Conservation (phyloP, 306 rosid genomes). For the Cicer pinnatifidum region DNA sequence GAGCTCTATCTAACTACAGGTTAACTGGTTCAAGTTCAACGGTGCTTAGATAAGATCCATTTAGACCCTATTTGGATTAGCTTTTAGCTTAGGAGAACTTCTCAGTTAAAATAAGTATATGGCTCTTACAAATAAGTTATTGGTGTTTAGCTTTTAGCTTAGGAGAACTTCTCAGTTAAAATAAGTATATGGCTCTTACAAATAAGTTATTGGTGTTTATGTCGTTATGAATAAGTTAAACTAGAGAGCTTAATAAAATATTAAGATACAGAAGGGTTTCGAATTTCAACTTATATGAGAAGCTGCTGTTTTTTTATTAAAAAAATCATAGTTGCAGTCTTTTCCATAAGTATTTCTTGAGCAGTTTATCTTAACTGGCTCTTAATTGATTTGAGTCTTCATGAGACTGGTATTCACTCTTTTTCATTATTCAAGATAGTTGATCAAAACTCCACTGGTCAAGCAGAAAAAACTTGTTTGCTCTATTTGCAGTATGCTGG, state of each 20-base stretch:
- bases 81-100: neutral
- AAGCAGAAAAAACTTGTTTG: slow-evolving; percentile 2
- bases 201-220: neutral
- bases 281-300: slow-evolving; percentile 4
- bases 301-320: neutral
- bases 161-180: neutral
- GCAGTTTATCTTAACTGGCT: neutral
- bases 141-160: no score
- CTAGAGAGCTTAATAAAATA: neutral
- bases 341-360: neutral
- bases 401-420: slow-evolving; percentile 23
- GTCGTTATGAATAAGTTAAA: neutral
- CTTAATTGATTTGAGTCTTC: slow-evolving; percentile 27
- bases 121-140: neutral
- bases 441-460: slow-evolving; percentile 5
- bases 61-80: slow-evolving; percentile 7
- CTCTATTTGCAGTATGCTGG: neutral
- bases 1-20: slow-evolving; percentile 13
- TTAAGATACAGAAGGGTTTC: neutral
- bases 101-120: slow-evolving; percentile 13
- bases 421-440: slow-evolving; percentile 4
- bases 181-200: slow-evolving; percentile 2
- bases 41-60: slow-evolving; percentile 20
- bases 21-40: slow-evolving; percentile 11
- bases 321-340: neutral